These are phyloP conservation scores for Backusella mclennaniae DNA, from an alignment of 192 early-diverging fungal species.

Conservation along the genomic window DNA sequence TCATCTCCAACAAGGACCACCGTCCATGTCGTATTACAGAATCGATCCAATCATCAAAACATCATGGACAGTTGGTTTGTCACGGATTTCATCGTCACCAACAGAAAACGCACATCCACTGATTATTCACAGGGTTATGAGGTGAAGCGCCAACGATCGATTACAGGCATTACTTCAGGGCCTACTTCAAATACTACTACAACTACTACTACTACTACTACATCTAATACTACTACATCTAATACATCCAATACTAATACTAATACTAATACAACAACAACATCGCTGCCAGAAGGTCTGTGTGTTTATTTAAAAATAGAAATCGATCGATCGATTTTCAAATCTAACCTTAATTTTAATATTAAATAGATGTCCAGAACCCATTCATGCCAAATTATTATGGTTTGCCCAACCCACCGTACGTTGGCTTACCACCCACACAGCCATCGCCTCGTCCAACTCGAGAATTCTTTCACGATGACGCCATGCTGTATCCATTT, in stretches of 20 bases:
- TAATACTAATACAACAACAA: neutral
- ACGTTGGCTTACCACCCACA: slow-evolving; percentile 9
- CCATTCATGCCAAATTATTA: slow-evolving; percentile 18
- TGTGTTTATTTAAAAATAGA: neutral
- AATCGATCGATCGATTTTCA: too few relatives aligned
- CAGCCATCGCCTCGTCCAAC: neutral
- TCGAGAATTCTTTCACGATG: slow-evolving; percentile 4
- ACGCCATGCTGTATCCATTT: neutral
- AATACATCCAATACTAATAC: neutral
- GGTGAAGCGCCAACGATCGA: neutral
- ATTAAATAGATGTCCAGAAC: neutral
- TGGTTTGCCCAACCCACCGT: neutral
- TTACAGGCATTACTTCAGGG: neutral
- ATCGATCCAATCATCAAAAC: slow-evolving; percentile 25
- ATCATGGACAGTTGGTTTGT: slow-evolving; percentile 45
- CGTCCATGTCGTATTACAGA: slow-evolving; percentile 34
- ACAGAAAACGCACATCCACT: neutral
- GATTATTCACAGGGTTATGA: neutral
- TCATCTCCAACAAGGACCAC: slow-evolving; percentile 29
- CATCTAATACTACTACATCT: neutral
- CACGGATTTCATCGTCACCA: slow-evolving; percentile 36
- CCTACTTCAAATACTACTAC: neutral
- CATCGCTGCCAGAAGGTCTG: neutral
- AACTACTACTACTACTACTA: neutral
- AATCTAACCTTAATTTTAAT: too few relatives aligned